Conservation (phyloP, 2,329 filamentous ascomycete species). For the Mariannaea elegans region DNA sequence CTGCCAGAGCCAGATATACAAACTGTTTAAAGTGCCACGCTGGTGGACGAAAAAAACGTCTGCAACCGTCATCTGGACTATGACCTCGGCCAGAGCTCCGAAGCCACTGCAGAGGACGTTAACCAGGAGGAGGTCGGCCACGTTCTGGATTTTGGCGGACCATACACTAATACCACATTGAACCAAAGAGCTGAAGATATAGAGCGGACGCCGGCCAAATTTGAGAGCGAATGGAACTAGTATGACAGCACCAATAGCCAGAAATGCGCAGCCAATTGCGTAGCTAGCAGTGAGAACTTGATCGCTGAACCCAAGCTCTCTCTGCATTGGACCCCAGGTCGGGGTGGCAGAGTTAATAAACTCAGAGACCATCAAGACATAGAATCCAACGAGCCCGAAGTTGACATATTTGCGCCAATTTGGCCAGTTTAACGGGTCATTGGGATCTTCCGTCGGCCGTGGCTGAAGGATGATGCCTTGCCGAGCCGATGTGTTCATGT, state of each 20-base stretch:
- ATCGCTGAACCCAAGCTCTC: too few relatives aligned
- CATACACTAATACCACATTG: conserved; percentile 44
- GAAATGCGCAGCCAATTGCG: too few relatives aligned
- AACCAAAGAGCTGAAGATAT: not conserved
- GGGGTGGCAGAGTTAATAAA: too few relatives aligned
- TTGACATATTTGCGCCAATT: not conserved
- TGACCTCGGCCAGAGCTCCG: conserved; percentile 50
- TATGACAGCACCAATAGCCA: not conserved
- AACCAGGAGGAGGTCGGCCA: conserved; percentile 52
- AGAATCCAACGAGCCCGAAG: not conserved
- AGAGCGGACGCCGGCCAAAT: not conserved
- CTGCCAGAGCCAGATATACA: conserved; percentile 37
- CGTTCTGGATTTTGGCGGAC: conserved; percentile 52
- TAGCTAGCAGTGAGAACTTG: too few relatives aligned
- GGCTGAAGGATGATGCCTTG: too few relatives aligned
- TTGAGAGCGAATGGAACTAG: not conserved
- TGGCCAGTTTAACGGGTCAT: not conserved
- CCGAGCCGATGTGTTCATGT: too few relatives aligned
- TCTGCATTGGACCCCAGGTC: too few relatives aligned
- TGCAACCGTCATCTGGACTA: conserved; percentile 49
- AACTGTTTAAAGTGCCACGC: conserved; percentile 52
- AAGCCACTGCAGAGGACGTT: conserved; percentile 49
- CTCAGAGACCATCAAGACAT: too few relatives aligned
- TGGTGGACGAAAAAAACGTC: conserved; percentile 47
- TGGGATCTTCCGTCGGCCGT: not conserved